Percentiles rank a stretch among this genome's conserved stretches.
Conservation (phyloP, 225 moss, liverwort and hornwort genomes). For the Climacium dendroides region DNA sequence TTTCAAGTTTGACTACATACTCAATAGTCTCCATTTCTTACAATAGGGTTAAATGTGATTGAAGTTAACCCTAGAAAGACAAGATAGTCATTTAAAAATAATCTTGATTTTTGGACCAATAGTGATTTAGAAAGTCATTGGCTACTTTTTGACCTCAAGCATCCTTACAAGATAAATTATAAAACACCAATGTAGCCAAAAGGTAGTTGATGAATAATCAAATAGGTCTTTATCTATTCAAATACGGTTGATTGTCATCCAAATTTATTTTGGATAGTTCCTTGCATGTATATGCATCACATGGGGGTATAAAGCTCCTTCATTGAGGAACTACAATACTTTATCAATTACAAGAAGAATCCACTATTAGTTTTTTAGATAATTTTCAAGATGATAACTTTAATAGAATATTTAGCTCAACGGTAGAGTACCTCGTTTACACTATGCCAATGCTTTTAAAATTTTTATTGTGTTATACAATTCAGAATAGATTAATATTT, state of each 20-base stretch:
- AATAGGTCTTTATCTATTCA: neutral
- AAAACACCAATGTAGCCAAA: rapidly evolving
- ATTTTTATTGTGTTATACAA: no score
- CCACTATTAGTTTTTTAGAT: no score
- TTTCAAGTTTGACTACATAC: neutral
- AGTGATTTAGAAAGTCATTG: rapidly evolving
- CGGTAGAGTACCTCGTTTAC: no score
- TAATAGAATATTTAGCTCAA: no score
- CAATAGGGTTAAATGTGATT: rapidly evolving
- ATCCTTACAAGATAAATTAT: no score
- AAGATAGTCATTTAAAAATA: neutral
- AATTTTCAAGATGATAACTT: no score
- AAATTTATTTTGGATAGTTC: no score
- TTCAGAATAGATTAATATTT: no score
- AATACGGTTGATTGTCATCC: neutral
- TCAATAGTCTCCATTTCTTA: rapidly evolving
- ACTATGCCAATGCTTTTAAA: no score
- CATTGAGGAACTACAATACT: neutral
- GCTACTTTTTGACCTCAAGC: neutral
- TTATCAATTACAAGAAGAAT: no score
- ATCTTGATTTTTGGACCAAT: neutral
- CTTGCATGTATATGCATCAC: neutral
- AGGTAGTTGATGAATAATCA: neutral
- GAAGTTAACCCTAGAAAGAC: rapidly evolving
- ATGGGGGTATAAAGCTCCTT: neutral